These are phyloP conservation scores for Quercus suber DNA, from an alignment of 306 rosid genomes.

Conservation along the genomic window DNA sequence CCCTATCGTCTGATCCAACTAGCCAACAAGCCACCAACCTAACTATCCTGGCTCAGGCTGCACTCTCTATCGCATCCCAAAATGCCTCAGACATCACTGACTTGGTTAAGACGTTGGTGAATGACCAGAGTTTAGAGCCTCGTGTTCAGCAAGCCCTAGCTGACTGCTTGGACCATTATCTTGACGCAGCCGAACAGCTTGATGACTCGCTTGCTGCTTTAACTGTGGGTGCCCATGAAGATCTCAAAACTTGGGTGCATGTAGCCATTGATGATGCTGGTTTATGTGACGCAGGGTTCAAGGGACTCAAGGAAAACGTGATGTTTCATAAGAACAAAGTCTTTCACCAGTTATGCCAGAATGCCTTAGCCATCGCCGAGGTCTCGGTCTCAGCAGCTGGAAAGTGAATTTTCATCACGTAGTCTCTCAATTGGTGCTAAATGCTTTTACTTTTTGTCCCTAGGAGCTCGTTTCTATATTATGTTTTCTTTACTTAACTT, in stretches of 20 bases:
- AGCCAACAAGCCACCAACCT: background rate
- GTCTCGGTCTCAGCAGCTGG: background rate
- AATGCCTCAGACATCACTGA: constrained; percentile 8
- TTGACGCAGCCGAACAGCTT: constrained; percentile 28
- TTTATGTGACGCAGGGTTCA: constrained; percentile 22
- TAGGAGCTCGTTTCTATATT: too few relatives aligned
- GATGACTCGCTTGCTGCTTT: constrained; percentile 26
- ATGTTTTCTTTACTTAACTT: too few relatives aligned
- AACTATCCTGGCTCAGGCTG: constrained; percentile 11
- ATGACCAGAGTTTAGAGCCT: constrained; percentile 8
- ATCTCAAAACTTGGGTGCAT: constrained; percentile 23
- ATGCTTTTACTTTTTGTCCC: too few relatives aligned
- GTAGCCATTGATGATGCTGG: constrained; percentile 33
- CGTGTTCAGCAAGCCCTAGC: constrained; percentile 31
- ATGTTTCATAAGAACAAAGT: background rate
- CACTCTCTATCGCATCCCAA: constrained; percentile 1
- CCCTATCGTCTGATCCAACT: background rate
- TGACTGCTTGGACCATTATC: constrained; percentile 25
- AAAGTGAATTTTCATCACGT: background rate
- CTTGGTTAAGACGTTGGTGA: constrained; percentile 9
- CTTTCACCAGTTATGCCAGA: constrained; percentile 23
- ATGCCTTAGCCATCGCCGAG: constrained; percentile 15
- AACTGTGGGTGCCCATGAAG: background rate
- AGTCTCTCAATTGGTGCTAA: too few relatives aligned
- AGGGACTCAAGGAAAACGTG: constrained; percentile 11